Base-by-base conservation (phyloP, 805 yeast species). In the Candida easanensis region DNA sequence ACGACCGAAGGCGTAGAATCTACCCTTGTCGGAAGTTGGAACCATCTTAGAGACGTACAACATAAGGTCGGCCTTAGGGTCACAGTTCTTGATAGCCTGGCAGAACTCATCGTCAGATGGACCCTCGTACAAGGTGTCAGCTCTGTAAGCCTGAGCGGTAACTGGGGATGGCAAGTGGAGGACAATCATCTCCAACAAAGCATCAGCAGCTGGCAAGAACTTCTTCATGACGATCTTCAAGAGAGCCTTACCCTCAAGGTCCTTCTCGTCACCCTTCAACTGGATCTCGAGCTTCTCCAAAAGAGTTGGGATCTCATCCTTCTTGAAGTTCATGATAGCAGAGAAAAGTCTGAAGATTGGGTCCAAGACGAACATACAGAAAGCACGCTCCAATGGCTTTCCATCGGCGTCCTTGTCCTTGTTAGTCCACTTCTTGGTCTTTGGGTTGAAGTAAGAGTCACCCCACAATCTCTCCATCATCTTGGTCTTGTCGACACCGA, bases 1-100 rank as follows among this genome's bases (percentile, higher is more conserved):
- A 83, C 99, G 93, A 77, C 99, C 99, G 80, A 91, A 93, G 69
- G 99, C 99, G 85, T 89, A 91, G 96, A 91, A 91, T 80, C 99
- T 89, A 84, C 99, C 99, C 82, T 91, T 93, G 77, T 91, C 99
- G 63, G 98, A 91, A 71, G 99, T 91, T 76, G 99, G 99, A 62
- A 91, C 98, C 99, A 91, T 91, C 96, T 91, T 91, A 77, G 98
- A 93, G 68, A 91, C 93, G 89, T 91, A 91, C 70, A 91, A 82
- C 99, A 91, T 91, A 69, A 91, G 85, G 70, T 91, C 98, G 64
- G 95, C 96, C 67, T 74, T 84, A 69, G 98, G 96, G 79, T 91
- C 97, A 85, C 99, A 91, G 83, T 86, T 84, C 81, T 84, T 89
- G 79, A 91, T 91, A 66, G 95, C 96, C 55, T 77, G 71, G 77